Evolutionary conservation across 208 protist genomes (phyloP).

Genomic region (Trichomonas gallinae): DNA sequence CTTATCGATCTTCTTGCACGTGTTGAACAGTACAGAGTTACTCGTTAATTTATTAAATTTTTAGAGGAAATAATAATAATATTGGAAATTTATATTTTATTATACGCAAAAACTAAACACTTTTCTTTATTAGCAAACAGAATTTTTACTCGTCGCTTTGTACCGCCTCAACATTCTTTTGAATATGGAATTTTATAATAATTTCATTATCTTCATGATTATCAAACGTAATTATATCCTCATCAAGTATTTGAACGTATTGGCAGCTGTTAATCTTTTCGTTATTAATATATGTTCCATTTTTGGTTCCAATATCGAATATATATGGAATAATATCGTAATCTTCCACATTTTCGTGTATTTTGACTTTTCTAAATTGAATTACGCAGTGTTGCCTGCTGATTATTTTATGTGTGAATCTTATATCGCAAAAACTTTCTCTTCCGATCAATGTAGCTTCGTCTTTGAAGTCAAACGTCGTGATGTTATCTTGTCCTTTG

Average conservation of each 20-base stretch:
- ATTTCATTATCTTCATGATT: background rate
- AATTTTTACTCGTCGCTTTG: no score
- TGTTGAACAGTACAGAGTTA: conserved; percentile 7
- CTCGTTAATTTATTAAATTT: background rate
- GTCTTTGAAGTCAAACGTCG: background rate
- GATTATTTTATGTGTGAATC: background rate
- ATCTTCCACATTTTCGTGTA: background rate
- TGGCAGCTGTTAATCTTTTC: background rate
- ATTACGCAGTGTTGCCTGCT: background rate
- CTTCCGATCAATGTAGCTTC: background rate
- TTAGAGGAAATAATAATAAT: no score
- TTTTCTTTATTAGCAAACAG: no score
- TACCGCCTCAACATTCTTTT: background rate
- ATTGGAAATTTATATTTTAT: no score
- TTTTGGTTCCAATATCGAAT: background rate
- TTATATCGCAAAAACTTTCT: background rate
- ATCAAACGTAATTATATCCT: background rate
- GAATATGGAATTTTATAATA: background rate
- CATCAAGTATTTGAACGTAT: background rate
- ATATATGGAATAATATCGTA: background rate
- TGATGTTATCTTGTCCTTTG: background rate
- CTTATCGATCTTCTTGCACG: background rate
- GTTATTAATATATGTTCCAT: background rate
- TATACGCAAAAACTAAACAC: no score
- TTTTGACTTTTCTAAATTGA: background rate